Evolutionary conservation across 2,329 filamentous ascomycete species (phyloP).

Genomic region (Nemania sp.): DNA sequence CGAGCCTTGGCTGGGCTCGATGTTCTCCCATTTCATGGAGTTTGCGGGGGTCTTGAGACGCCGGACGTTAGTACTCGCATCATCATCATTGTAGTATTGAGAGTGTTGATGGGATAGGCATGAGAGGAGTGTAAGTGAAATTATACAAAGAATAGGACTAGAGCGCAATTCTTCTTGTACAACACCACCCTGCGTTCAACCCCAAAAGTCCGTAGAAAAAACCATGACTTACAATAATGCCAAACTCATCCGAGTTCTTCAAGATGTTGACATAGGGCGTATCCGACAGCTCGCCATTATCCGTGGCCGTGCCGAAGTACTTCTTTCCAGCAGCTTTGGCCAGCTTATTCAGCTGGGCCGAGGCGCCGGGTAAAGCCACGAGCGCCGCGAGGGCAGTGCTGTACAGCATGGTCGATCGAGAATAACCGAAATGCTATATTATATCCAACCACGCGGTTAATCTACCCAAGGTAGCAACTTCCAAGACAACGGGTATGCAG

Average conservation of each 20-base stretch:
- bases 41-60: constrained; percentile 58
- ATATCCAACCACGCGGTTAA: background rate
- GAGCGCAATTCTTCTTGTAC: background rate
- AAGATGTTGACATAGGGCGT: constrained; percentile 57
- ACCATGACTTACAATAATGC: constrained; percentile 49
- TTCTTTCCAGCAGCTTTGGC: constrained; percentile 58
- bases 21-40: constrained; percentile 65
- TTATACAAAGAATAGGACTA: background rate
- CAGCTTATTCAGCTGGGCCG: constrained; percentile 52
- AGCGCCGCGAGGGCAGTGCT: constrained; percentile 16
- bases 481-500: background rate
- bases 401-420: constrained; percentile 7
- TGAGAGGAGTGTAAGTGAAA: background rate
- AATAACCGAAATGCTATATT: background rate
- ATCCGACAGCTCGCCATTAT: constrained; percentile 51
- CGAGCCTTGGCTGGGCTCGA: constrained; percentile 56
- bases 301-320: constrained; percentile 68
- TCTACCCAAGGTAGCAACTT: background rate
- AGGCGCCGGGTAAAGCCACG: constrained; percentile 26
- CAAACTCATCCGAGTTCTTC: constrained; percentile 60
- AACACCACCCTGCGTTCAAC: background rate
- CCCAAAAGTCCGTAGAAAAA: background rate
- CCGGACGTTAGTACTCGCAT: background rate
- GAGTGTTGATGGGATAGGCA: too few species aligned
- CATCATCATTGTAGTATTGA: background rate